Base-by-base conservation (phyloP, 2,329 filamentous ascomycete genomes). In the Colletotrichum echinochloae region DNA sequence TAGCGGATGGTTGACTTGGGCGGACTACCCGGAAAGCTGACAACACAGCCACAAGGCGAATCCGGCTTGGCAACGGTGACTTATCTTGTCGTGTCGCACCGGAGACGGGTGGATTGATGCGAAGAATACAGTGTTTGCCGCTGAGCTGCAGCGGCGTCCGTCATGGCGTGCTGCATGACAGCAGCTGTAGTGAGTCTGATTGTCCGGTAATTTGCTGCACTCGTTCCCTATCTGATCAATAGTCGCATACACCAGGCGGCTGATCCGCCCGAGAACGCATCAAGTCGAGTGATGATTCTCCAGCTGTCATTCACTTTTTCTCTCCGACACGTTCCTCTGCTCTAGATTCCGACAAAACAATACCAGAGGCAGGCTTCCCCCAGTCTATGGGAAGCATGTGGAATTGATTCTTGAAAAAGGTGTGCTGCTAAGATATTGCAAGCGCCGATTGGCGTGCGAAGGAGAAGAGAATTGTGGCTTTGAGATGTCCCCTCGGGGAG, bases 401-500 rank as follows among this genome's bases (percentile, higher is more conserved):
- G 14, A 1, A 48, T 26, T 1, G 1, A 26, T 23, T 5, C 23
- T 26, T 26, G 5, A 5, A 23, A 48, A 48, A 48, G 11, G 12
- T 0, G 6, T 0, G 6, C 14, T 51, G 14, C 8, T 4, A 3
- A 2, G 14, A 51, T 26, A 28, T 28, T 30, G 1, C 8, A 30
- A 8, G 48, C 20, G 28, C 20, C 18, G 28, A 54, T 12, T 33
- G 28, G 28, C 18, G 28, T 4, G 12, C 4, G 14, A 37, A 55
- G 30, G n/a, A 23, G n/a, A 46, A 46, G 44, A 46, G 44, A 46
- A 46, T 9, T 11, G 30, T 16, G 20, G 51, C 33, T 9, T 23
- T 23, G 52, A 20, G 52, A 14, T 26, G n/a, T 59, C 16, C 82
- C 82, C 81, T 82, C 81, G 83, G 73, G 74, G 80, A 78, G 9